Percentiles rank a stretch among this genome's conserved stretches.
phyloP scores from a whole-genome alignment of 2,329 filamentous ascomycete species.

The Aspergillus chevalieri region DNA sequence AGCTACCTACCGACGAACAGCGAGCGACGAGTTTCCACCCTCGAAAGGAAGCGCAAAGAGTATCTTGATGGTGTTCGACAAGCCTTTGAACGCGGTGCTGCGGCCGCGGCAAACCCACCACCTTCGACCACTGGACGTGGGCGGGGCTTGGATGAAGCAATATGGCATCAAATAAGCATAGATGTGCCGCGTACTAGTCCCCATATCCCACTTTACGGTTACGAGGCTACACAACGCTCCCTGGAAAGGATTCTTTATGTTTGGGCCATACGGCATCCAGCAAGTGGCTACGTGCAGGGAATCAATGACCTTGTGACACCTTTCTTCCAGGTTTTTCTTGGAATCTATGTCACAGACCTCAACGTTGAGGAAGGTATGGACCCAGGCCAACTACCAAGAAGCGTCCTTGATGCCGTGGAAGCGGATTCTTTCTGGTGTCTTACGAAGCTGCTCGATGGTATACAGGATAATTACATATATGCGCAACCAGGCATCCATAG shows the following conservation, averaged over 20 bases:
- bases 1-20: conserved; percentile 97
- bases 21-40: conserved; percentile 78
- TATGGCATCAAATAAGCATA: conserved; percentile 99
- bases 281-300: conserved; percentile 94
- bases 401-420: conserved; percentile 92
- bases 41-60: conserved; percentile 93
- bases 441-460: conserved; percentile 95
- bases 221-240: conserved; percentile 90
- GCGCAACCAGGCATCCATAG: conserved; percentile 94
- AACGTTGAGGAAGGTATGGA: conserved; percentile 95
- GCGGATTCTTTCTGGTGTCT: conserved; percentile 98
- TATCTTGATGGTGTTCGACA: conserved; percentile 84
- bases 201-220: conserved; percentile 88
- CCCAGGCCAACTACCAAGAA: conserved; percentile 81
- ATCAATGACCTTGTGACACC: conserved; percentile 98
- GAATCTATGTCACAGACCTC: conserved; percentile 87
- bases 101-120: conserved; percentile 36
- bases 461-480: conserved; percentile 98
- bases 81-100: conserved; percentile 52
- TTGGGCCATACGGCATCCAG: conserved; percentile 95
- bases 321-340: conserved; percentile 96
- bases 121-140: conserved; percentile 48
- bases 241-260: conserved; percentile 93
- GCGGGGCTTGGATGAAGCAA: conserved; percentile 84
- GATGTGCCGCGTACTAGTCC: conserved; percentile 95